phyloP scores from a whole-genome alignment of 176 grass and related monocot species.

The Cymbopogon citratus region DNA sequence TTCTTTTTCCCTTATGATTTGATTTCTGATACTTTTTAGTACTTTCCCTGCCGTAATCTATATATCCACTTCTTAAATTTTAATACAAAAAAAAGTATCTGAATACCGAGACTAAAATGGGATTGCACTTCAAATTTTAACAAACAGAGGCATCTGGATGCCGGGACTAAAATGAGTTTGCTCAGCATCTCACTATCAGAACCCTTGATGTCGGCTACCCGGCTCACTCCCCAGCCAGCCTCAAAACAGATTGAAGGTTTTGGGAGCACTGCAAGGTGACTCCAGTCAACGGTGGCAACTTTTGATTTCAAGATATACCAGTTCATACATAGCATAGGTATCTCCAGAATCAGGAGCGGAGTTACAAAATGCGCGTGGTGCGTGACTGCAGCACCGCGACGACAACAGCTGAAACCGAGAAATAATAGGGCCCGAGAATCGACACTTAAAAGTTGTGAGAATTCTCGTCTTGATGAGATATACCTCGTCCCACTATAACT shows the following conservation, averaged over 20 bases:
- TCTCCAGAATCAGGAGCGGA: slow-evolving; percentile 29
- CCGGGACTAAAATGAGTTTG: not conserved
- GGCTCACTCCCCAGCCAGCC: not conserved
- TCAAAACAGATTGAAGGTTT: not conserved
- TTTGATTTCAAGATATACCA: slow-evolving; percentile 21
- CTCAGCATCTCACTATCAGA: not conserved
- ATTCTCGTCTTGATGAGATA: slow-evolving; percentile 50
- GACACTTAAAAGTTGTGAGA: slow-evolving; percentile 66
- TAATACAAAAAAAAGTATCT: too few relatives aligned
- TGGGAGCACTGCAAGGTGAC: not conserved
- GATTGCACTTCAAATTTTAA: too few relatives aligned
- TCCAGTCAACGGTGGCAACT: slow-evolving; percentile 12
- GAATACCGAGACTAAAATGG: too few relatives aligned
- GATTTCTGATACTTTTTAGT: too few relatives aligned
- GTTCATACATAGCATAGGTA: slow-evolving; percentile 33
- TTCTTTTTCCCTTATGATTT: too few relatives aligned
- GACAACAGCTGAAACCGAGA: slow-evolving; percentile 15
- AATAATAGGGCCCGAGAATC: slow-evolving; percentile 37
- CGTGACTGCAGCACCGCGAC: not conserved
- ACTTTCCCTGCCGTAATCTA: too few relatives aligned
- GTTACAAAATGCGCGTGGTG: slow-evolving; percentile 6
- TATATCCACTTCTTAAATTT: too few relatives aligned
- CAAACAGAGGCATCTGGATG: not conserved
- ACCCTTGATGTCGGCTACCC: not conserved
- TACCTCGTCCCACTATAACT: slow-evolving; percentile 31